Percentiles rank a stretch among this genome's conserved stretches.
Conservation (phyloP, 257 asterid species). For the Salvia rosmarinus region DNA sequence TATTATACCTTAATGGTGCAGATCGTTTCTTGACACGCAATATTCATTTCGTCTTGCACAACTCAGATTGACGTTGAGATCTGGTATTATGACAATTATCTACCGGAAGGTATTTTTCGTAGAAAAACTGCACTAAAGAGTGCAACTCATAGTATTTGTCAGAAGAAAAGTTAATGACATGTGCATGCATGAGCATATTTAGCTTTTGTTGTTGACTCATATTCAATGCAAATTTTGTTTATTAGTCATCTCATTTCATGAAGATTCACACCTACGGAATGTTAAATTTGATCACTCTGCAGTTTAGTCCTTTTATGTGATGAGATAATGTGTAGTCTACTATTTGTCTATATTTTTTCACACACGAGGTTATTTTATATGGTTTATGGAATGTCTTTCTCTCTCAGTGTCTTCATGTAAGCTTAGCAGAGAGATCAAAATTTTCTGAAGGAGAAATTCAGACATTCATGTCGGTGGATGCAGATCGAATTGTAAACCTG, state of each 20-base stretch:
- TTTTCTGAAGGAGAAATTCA: conserved; percentile 98
- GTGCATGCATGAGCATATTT: conserved; percentile 3
- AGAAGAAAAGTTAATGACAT: conserved; percentile 8
- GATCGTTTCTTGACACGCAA: conserved; percentile 96
- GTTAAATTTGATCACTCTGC: conserved; percentile 14
- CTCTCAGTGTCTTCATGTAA: conserved; percentile 74
- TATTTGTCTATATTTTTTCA: neutral
- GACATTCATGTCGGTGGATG: conserved; percentile 98
- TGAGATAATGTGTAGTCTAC: conserved; percentile 7
- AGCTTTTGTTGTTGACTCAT: neutral
- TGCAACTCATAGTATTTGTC: conserved; percentile 1
- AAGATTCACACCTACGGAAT: conserved; percentile 10
- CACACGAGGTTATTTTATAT: neutral
- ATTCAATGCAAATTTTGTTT: conserved; percentile 7
- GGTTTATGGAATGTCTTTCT: conserved; percentile 19
- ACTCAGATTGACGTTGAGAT: conserved; percentile 84
- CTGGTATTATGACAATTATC: conserved; percentile 84
- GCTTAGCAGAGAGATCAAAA: conserved; percentile 87
- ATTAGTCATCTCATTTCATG: neutral
- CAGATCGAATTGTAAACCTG: conserved; percentile 81
- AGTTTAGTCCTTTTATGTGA: neutral
- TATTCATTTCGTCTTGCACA: conserved; percentile 77
- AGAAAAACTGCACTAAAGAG: neutral
- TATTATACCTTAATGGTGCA: conserved; percentile 45
- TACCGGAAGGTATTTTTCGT: conserved; percentile 68